Evolutionary conservation across 345 rosid species (phyloP).

Genomic region (Hypericum androsaemum): DNA sequence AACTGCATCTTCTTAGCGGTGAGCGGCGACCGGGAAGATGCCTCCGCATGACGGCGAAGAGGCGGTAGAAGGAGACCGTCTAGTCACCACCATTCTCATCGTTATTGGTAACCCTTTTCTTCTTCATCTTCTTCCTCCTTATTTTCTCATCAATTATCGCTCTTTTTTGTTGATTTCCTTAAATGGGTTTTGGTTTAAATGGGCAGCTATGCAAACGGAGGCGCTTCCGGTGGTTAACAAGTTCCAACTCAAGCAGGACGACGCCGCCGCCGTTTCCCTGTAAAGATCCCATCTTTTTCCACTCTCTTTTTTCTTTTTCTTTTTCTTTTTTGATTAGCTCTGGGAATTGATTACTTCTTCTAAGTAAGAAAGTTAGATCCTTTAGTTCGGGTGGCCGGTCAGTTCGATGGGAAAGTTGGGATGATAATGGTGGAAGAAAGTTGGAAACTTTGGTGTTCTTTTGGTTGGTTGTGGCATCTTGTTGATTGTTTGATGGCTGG

Average conservation of each 20-base stretch:
- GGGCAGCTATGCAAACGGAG: constrained; percentile 79
- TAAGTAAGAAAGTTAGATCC: too few species aligned
- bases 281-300: too few species aligned
- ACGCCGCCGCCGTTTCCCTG: constrained; percentile 18
- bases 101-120: constrained; percentile 42
- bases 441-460: too few species aligned
- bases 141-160: neutral
- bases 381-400: too few species aligned
- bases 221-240: constrained; percentile 69
- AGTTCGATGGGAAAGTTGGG: too few species aligned
- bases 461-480: neutral
- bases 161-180: neutral
- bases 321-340: too few species aligned
- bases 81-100: constrained; percentile 59
- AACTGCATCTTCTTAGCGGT: neutral
- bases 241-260: constrained; percentile 49
- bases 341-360: too few species aligned
- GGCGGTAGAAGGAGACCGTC: constrained; percentile 24
- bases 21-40: constrained; percentile 20
- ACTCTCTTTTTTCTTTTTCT: too few species aligned
- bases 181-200: neutral
- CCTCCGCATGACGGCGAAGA: constrained; percentile 52
- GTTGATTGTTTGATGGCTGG: constrained; percentile 5
- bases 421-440: too few species aligned
- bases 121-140: neutral